Percentiles rank a stretch among this genome's conserved stretches.
Evolutionary conservation across 2,329 filamentous ascomycete genomes (phyloP).

Genomic region (Fusarium palustre): DNA sequence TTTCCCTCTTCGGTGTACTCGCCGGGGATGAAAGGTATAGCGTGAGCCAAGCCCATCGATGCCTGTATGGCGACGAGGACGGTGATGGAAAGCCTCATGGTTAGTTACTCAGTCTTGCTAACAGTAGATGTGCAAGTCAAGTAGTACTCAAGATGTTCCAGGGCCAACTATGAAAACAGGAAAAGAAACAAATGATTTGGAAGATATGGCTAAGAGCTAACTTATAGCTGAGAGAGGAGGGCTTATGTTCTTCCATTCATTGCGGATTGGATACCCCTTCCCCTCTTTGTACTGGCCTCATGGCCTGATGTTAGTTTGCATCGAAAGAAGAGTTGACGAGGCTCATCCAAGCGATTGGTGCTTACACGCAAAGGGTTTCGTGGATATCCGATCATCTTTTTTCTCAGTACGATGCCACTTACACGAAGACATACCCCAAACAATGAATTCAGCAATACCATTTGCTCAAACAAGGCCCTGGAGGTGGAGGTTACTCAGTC

Average conservation of each 20-base stretch:
- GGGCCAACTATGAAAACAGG: neutral
- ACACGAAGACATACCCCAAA: too few relatives aligned
- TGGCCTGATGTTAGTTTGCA: neutral
- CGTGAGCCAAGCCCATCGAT: constrained; percentile 4
- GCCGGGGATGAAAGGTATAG: neutral
- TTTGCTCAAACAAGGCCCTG: neutral
- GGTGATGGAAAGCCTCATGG: constrained; percentile 16
- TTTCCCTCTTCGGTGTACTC: neutral
- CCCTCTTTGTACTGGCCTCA: neutral
- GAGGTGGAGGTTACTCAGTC: neutral
- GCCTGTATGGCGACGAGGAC: constrained; percentile 24
- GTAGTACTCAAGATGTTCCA: neutral
- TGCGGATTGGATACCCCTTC: neutral
- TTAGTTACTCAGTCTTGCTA: neutral
- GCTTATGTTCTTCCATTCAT: neutral
- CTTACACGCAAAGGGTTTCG: neutral
- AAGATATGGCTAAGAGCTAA: neutral
- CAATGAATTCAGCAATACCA: neutral
- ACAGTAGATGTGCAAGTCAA: neutral
- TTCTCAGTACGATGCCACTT: neutral
- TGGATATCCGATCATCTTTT: neutral
- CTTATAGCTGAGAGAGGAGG: constrained; percentile 5
- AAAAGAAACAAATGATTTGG: neutral
- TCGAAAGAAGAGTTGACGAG: neutral
- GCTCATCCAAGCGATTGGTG: neutral